These are phyloP conservation scores for Pythium guiyangense DNA, from an alignment of 352 stramenopile genomes.

Conservation along the genomic window DNA sequence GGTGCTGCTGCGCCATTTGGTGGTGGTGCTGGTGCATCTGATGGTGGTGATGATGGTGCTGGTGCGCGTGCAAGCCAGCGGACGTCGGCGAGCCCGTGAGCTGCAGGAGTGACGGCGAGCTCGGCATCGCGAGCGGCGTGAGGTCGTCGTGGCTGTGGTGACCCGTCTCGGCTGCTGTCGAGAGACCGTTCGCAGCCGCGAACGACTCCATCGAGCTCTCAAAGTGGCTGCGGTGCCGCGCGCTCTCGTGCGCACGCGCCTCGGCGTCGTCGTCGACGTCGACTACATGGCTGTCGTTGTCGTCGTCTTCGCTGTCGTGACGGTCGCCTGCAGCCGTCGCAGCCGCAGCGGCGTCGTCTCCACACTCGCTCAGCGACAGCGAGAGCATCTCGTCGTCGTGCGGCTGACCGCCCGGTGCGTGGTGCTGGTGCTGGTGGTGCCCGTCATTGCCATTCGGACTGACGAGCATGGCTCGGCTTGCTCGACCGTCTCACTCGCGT, in stretches of 20 bases:
- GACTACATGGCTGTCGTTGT: not conserved
- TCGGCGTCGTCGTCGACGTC: too few species aligned
- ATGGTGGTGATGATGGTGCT: slow-evolving; percentile 9
- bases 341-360: slow-evolving; percentile 11
- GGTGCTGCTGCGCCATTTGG: slow-evolving; percentile 6
- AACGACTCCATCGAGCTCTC: slow-evolving; percentile 20
- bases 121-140: slow-evolving; percentile 36
- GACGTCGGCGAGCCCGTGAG: slow-evolving; percentile 30
- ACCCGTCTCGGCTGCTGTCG: slow-evolving; percentile 1
- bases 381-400: slow-evolving; percentile 34
- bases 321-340: not conserved
- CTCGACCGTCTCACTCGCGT: not conserved
- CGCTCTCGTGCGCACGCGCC: not conserved
- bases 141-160: slow-evolving; percentile 15
- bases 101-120: slow-evolving; percentile 43
- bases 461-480: not conserved
- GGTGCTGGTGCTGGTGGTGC: not conserved
- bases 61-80: slow-evolving; percentile 9
- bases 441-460: not conserved
- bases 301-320: not conserved
- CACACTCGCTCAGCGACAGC: slow-evolving; percentile 32
- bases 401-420: not conserved
- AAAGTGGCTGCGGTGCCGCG: slow-evolving; percentile 10
- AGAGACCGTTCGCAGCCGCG: slow-evolving; percentile 10
- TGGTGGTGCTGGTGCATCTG: slow-evolving; percentile 6